phyloP scores from a whole-genome alignment of 2,329 filamentous ascomycete genomes.

The Dissoconium aciculare region DNA sequence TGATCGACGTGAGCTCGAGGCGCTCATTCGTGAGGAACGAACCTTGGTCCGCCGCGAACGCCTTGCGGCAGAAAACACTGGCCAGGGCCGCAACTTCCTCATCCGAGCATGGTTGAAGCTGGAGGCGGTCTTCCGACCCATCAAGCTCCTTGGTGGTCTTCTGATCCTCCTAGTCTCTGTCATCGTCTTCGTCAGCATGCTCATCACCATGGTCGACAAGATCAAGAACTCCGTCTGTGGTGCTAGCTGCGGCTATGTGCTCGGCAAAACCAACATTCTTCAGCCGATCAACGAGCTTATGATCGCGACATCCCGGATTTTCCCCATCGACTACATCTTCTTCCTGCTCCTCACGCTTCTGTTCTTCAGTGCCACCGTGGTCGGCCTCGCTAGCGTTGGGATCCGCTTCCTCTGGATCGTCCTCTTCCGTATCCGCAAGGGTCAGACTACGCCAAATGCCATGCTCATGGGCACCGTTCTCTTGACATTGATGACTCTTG shows the following conservation, averaged over 20 bases:
- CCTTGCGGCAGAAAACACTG: constrained; percentile 66
- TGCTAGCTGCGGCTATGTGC: constrained; percentile 75
- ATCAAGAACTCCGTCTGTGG: constrained; percentile 91
- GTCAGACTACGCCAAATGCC: constrained; percentile 80
- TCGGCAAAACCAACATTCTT: constrained; percentile 78
- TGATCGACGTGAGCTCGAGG: constrained; percentile 76
- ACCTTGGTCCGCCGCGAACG: constrained; percentile 81
- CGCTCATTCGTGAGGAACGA: constrained; percentile 75
- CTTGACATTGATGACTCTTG: constrained; percentile 75
- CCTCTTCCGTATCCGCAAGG: constrained; percentile 80
- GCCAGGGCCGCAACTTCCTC: constrained; percentile 60
- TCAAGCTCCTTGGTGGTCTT: constrained; percentile 77
- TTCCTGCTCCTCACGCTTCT: constrained; percentile 74
- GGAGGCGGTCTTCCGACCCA: constrained; percentile 66
- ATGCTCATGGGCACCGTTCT: constrained; percentile 82
- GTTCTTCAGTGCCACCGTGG: constrained; percentile 76
- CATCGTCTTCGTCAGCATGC: constrained; percentile 76
- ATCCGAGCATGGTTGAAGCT: constrained; percentile 65
- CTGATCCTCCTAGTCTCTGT: constrained; percentile 60
- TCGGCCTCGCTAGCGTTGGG: constrained; percentile 71
- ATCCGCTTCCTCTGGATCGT: constrained; percentile 94
- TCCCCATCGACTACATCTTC: constrained; percentile 83
- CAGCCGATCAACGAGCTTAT: constrained; percentile 89
- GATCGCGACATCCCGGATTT: constrained; percentile 63
- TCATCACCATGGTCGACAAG: constrained; percentile 92